Evolutionary conservation across 2,329 filamentous ascomycete genomes (phyloP).

Genomic region (Xylariaceae sp.): DNA sequence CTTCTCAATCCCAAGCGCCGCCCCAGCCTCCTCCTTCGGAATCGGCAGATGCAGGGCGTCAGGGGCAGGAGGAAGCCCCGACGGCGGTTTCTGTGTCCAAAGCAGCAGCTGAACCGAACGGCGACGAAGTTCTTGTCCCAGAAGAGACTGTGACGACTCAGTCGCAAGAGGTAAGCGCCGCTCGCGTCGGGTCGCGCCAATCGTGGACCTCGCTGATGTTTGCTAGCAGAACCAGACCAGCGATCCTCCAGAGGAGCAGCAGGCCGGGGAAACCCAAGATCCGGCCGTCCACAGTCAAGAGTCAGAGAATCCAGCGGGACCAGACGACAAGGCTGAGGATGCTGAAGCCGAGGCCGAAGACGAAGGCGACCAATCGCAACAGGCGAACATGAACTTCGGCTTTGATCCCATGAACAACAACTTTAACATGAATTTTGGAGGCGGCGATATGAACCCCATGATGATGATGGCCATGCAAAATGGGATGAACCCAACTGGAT

Average conservation of each 20-base stretch:
- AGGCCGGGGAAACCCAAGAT: no score
- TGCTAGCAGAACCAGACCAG: not conserved
- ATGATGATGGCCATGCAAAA: conserved; percentile 73
- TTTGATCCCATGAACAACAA: conserved; percentile 36
- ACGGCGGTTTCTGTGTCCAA: conserved; percentile 1
- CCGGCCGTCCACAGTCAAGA: conserved; percentile 14
- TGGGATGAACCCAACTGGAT: conserved; percentile 49
- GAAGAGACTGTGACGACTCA: not conserved
- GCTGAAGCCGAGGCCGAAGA: conserved; percentile 18
- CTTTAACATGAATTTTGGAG: conserved; percentile 56
- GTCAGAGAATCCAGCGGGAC: conserved; percentile 13
- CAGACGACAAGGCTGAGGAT: conserved; percentile 18
- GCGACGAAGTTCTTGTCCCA: conserved; percentile 3
- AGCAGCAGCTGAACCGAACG: conserved; percentile 6
- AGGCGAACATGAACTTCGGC: conserved; percentile 22
- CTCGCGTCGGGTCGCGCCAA: no score
- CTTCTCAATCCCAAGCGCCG: conserved; percentile 22
- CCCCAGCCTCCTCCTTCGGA: conserved; percentile 8
- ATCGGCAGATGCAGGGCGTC: conserved; percentile 4
- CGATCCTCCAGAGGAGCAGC: no score
- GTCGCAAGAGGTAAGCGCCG: not conserved
- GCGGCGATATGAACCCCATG: conserved; percentile 67
- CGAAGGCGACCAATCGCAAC: conserved; percentile 23
- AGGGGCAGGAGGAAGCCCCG: conserved; percentile 7
- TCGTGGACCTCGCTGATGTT: not conserved